Evolutionary conservation across 2,329 filamentous ascomycete genomes (phyloP).

Genomic region (Diatrype stigma): DNA sequence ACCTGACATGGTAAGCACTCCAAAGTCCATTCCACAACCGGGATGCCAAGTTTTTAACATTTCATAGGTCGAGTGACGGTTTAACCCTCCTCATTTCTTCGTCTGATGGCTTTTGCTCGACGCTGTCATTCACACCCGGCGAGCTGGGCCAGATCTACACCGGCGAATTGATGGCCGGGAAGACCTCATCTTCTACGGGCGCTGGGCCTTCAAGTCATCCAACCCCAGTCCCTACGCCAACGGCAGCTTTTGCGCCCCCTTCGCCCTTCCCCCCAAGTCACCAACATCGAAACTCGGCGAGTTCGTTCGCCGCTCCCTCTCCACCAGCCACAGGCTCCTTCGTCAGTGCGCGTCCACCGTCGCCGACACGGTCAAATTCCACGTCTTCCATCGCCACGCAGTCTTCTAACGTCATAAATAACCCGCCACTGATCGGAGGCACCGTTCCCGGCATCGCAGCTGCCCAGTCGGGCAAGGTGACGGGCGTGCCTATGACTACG

Average conservation of each 20-base stretch:
- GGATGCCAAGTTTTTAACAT: too few relatives aligned
- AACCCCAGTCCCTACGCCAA: constrained; percentile 69
- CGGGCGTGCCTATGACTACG: constrained; percentile 72
- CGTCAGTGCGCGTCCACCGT: constrained; percentile 63
- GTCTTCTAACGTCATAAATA: constrained; percentile 58
- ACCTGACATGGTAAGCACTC: constrained; percentile 77
- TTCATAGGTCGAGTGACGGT: constrained; percentile 71
- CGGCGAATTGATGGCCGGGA: constrained; percentile 57
- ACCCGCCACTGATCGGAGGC: constrained; percentile 73
- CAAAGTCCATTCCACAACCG: too few relatives aligned
- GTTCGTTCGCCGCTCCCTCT: constrained; percentile 56
- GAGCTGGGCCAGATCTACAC: constrained; percentile 82
- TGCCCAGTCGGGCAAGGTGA: constrained; percentile 60
- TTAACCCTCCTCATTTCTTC: constrained; percentile 88
- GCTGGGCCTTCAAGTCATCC: constrained; percentile 53
- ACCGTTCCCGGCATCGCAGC: constrained; percentile 74
- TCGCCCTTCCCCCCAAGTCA: constrained; percentile 53
- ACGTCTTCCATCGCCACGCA: constrained; percentile 74
- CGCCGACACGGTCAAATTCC: constrained; percentile 81
- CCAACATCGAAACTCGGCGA: constrained; percentile 54
- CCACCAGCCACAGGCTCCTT: constrained; percentile 55
- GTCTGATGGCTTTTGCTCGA: constrained; percentile 95
- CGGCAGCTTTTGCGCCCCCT: constrained; percentile 56
- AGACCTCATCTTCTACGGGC: constrained; percentile 36
- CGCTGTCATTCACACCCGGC: constrained; percentile 75